Conservation (phyloP, 2,329 filamentous ascomycete species). For the Aspergillus fischeri region DNA sequence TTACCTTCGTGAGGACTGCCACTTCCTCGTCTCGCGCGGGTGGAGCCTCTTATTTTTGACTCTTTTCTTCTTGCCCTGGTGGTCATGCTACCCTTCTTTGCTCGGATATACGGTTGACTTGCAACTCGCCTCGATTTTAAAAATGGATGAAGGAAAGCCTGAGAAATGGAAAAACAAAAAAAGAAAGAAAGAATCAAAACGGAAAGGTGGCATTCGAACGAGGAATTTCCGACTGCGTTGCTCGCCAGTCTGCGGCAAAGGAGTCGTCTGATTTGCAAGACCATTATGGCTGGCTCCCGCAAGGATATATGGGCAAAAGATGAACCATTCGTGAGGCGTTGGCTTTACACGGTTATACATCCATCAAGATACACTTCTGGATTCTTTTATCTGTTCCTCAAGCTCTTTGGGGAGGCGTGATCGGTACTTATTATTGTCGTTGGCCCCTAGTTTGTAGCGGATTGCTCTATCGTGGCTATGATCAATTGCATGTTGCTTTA, state of each 20-base stretch:
- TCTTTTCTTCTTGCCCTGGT: conserved; percentile 3
- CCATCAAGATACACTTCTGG: conserved; percentile 20
- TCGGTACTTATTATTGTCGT: conserved; percentile 9
- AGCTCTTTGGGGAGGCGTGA: conserved; percentile 10
- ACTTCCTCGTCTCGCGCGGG: conserved; percentile 23
- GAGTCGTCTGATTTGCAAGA: not conserved
- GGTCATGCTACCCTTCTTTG: conserved; percentile 12
- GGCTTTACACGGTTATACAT: conserved; percentile 22
- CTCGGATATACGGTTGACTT: not conserved
- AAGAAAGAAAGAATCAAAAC: not conserved
- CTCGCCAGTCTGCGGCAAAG: not conserved
- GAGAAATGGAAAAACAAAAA: not conserved
- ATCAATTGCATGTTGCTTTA: conserved; percentile 10
- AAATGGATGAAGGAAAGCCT: not conserved
- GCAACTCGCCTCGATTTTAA: not conserved
- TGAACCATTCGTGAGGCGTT: conserved; percentile 16
- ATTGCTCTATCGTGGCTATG: conserved; percentile 11
- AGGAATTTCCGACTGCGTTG: not conserved
- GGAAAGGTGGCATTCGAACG: not conserved
- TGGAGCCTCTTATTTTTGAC: conserved; percentile 16
- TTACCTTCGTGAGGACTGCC: conserved; percentile 20
- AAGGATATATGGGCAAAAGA: conserved; percentile 8
- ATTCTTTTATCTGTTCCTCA: conserved; percentile 8
- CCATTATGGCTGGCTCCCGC: not conserved
- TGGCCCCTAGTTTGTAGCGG: conserved; percentile 8